Base-by-base conservation (phyloP, 202 grass and related monocot species). In the Panicum virgatum region DNA sequence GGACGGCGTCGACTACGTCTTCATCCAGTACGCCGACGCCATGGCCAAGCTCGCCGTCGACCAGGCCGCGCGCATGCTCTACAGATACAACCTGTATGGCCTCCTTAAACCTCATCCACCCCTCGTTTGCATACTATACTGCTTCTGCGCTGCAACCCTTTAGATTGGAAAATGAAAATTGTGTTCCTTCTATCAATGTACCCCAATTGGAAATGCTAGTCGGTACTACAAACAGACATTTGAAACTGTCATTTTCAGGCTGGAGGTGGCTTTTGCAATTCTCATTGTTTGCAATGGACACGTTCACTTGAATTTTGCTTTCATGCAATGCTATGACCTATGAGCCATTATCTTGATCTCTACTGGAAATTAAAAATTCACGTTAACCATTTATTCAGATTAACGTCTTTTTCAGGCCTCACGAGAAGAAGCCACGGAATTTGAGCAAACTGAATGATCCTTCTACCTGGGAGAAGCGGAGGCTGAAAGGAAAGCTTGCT, bases 21-120 rank as follows among this genome's bases (percentile, higher is more conserved):
- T 95, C 69, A 89, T 98, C 14, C 88, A 98, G 79, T 98, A 95
- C 51, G 86, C 86, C 1, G 96, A 98, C 66, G 92, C 86, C 75
- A 98, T 98, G 96, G 92, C 92, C 22, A 98, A 98, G 73, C 93
- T 95, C 67, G 92, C 89, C 5, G 90, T 98, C 69, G 88, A 93
- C 66, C 92, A 93, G 86, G 92, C 92, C 19, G 66, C 86, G 5
- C 86, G 86, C 75, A 82, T 98, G 84, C 92, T 98, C 76, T 98
- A 98, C 82, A 83, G 96, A 83, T 98, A 98, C 72, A 95, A 95
- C 94, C 66, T 95, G 92, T 98, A 92, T 76, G 84, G 68, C 67
- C 12, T 50, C 83, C 54, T 12, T 9, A 14, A 1, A 36, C 29
- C 69, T 53, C 61, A 69, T 19, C 73, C 18, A 50, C 6, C 3